Conservation (phyloP, 164 flowering plant species). For the Euptelea pleiosperma region DNA sequence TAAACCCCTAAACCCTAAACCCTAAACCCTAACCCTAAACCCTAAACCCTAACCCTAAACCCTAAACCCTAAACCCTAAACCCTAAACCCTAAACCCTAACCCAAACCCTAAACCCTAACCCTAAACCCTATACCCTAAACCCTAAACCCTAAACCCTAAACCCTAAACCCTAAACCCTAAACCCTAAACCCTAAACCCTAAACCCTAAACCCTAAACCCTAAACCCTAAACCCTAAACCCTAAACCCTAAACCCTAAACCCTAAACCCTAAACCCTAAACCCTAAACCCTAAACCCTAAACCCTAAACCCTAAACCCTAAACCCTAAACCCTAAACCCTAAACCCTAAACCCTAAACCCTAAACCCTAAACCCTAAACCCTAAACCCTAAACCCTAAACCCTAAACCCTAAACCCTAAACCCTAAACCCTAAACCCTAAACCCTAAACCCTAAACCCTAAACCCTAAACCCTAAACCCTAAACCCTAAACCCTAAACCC, state of each 20-base stretch:
- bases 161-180: conserved; percentile 9
- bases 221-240: conserved; percentile 12
- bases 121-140: conserved; percentile 5
- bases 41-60: conserved; percentile 9
- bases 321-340: conserved; percentile 11
- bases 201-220: conserved; percentile 9
- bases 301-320: conserved; percentile 5
- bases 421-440: conserved; percentile 12
- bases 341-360: conserved; percentile 10
- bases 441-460: conserved; percentile 9
- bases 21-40: conserved; percentile 3
- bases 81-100: conserved; percentile 9
- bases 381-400: conserved; percentile 16
- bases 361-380: conserved; percentile 15
- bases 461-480: conserved; percentile 15
- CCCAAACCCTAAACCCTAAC: conserved; percentile 8
- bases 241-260: conserved; percentile 8
- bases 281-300: conserved; percentile 8
- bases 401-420: conserved; percentile 17
- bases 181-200: conserved; percentile 10
- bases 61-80: conserved; percentile 9
- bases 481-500: conserved; percentile 6
- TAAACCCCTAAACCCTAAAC: conserved; percentile 10
- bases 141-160: conserved; percentile 8
- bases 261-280: background rate